phyloP scores from a whole-genome alignment of 768 basidiomycete genomes.

The Coprinopsis strossmayeri region DNA sequence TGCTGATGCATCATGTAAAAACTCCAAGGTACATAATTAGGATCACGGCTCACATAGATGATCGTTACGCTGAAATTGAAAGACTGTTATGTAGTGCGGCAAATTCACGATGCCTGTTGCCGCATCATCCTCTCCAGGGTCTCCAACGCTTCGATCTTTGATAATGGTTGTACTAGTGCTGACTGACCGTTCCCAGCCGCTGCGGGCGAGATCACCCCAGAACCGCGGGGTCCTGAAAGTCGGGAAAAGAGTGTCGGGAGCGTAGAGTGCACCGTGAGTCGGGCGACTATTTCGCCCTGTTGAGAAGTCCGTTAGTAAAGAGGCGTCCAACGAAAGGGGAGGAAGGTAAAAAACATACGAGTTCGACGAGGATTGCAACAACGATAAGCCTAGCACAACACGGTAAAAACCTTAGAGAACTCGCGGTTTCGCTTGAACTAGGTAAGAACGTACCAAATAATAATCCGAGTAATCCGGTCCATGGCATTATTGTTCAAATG shows the following conservation, averaged over 20 bases:
- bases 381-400: conserved; percentile 68
- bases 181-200: too few species aligned
- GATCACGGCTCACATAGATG: too few species aligned
- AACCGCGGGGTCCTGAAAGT: too few species aligned
- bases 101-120: background rate
- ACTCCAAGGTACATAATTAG: too few species aligned
- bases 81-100: too few species aligned
- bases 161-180: conserved; percentile 15
- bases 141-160: conserved; percentile 33
- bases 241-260: conserved; percentile 16
- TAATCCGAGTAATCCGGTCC: conserved; percentile 74
- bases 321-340: background rate
- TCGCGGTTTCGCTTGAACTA: background rate
- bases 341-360: conserved; percentile 39
- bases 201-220: too few species aligned
- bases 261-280: conserved; percentile 63
- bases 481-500: conserved; percentile 87
- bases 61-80: too few species aligned
- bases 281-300: conserved; percentile 79
- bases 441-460: conserved; percentile 33
- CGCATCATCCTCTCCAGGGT: conserved; percentile 35
- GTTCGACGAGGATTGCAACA: conserved; percentile 82
- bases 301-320: background rate
- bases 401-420: conserved; percentile 14
- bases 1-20: too few species aligned